Conservation (phyloP, 2,329 filamentous ascomycete genomes). For the Colletotrichum abscissum region DNA sequence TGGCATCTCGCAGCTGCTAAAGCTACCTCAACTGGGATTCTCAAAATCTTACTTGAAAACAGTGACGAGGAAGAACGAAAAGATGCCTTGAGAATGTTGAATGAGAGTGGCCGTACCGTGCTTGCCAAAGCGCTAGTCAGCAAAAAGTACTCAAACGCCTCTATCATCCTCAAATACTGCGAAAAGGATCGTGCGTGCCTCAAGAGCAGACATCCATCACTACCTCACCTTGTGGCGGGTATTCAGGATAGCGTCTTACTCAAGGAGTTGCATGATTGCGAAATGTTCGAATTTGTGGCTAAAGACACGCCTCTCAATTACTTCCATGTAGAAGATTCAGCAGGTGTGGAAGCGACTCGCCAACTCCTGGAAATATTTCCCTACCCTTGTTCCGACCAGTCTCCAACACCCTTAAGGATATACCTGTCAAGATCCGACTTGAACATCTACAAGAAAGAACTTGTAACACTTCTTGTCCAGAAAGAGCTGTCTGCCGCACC, state of each 20-base stretch:
- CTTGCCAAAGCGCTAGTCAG: not conserved
- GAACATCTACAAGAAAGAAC: not conserved
- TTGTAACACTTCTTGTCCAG: not conserved
- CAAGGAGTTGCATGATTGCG: not conserved
- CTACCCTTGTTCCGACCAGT: not conserved
- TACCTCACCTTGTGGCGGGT: not conserved
- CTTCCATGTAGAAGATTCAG: not conserved
- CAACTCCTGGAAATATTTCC: constrained; percentile 1
- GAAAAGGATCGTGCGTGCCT: not conserved
- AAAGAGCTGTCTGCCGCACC: not conserved
- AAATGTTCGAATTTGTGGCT: not conserved
- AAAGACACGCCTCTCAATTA: not conserved
- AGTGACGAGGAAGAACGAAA: not conserved
- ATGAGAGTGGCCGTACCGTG: not conserved
- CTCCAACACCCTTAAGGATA: not conserved
- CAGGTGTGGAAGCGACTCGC: not conserved
- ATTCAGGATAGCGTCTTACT: not conserved
- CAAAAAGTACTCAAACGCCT: not conserved
- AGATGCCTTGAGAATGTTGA: not conserved
- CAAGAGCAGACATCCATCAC: not conserved
- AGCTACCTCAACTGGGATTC: not conserved
- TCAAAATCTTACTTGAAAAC: not conserved
- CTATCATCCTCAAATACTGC: not conserved
- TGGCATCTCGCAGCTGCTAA: constrained; percentile 6
- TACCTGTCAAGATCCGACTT: not conserved